Evolutionary conservation across 2,329 filamentous ascomycete species (phyloP), one percentile per base, ranked within the genome.

Genomic region (Sporothrix inflata): DNA sequence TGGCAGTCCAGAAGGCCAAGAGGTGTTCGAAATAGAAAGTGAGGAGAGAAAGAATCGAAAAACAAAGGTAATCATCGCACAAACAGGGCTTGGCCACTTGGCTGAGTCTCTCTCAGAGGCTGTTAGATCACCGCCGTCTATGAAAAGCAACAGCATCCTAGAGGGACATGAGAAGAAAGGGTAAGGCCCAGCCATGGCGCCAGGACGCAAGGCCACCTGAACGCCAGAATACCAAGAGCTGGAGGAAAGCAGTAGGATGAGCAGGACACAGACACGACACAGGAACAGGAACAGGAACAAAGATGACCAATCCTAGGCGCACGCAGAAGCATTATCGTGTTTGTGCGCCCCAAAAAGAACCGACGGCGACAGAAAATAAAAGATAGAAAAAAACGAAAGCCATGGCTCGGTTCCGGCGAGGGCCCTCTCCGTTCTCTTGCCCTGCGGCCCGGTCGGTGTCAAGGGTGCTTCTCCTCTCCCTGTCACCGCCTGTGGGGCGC

Each of bases 61-160:
- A 16, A n/a, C n/a, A 16, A 45, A 14, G 8, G 38, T 7, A 14
- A 66, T 19, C 3, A 9, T 53, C 12, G 53, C 34, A 71, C 70
- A 68, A 71, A 34, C 70, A 71, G 45, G 70, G 70, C 70, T 71
- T 68, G 63, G 70, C 51, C n/a, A 30, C 34, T 40, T 61, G 63
- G 63, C 51, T 40, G 42, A 60, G 61, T 34, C 11, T 12, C 40
- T n/a, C 2, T n/a, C n/a, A 9, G 9, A 45, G 4, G 34, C 21
- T 27, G 8, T 16, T n/a, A 14, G 34, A 40, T 9, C n/a, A n/a
- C 7, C 21, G 9, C 16, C 45, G 38, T 40, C 60, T 24, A 42
- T 14, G 60, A 42, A 27, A 27, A 63, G 38, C 9, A 42, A 14
- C 38, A 42, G n/a, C 21, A 8, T 63, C 34, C 60, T 19, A 24